Conservation (phyloP, 139 green algal species). For the Volvox reticuliferus region DNA sequence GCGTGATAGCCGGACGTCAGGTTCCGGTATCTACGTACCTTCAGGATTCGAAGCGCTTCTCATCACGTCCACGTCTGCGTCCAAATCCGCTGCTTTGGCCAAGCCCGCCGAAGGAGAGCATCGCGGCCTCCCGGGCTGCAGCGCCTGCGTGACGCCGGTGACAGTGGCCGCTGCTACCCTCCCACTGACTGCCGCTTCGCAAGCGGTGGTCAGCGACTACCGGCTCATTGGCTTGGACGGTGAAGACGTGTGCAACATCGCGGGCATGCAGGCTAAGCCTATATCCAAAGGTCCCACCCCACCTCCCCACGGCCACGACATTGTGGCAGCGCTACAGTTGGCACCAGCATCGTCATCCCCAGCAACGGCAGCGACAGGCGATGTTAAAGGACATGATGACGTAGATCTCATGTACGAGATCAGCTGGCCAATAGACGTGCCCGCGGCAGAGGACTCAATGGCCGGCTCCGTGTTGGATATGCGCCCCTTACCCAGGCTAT, state of each 20-base stretch:
- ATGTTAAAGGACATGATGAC: not conserved
- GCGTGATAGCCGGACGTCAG: not conserved
- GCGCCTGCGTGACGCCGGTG: slow-evolving; percentile 26
- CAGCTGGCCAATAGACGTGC: slow-evolving; percentile 47
- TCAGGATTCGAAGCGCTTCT: slow-evolving; percentile 60
- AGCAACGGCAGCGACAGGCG: not conserved
- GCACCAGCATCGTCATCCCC: not conserved
- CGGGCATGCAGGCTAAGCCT: slow-evolving; percentile 53
- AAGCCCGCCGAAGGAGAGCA: too few relatives aligned
- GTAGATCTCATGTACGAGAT: slow-evolving; percentile 43
- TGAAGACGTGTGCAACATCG: slow-evolving; percentile 52
- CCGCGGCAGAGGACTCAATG: not conserved
- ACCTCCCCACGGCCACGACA: not conserved
- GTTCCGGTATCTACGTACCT: slow-evolving; percentile 67
- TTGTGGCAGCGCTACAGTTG: not conserved
- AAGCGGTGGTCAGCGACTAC: slow-evolving; percentile 66
- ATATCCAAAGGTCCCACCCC: slow-evolving; percentile 13
- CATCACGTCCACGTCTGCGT: not conserved
- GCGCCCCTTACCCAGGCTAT: not conserved
- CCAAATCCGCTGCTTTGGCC: not conserved
- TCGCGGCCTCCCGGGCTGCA: not conserved
- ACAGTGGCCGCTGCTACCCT: not conserved
- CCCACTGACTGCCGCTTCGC: not conserved
- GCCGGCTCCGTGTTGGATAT: not conserved
- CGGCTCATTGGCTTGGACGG: slow-evolving; percentile 22